Conservation (phyloP, 305 asterid species). For the Salvia sclarea region DNA sequence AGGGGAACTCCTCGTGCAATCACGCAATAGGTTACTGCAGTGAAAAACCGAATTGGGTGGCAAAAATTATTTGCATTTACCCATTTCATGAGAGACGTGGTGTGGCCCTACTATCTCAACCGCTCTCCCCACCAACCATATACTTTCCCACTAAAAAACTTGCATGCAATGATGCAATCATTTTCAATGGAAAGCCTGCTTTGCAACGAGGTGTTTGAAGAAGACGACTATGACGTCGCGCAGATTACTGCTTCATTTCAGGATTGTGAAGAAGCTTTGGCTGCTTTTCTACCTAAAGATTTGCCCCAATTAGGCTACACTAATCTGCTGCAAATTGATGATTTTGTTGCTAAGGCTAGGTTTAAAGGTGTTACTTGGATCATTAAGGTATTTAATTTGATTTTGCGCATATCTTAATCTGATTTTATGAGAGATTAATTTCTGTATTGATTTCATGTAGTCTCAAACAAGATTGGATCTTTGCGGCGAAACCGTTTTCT, state of each 20-base stretch:
- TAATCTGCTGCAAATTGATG: conserved; percentile 27
- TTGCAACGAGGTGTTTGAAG: conserved; percentile 55
- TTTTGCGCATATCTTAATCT: background rate
- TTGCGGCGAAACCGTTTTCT: conserved; percentile 51
- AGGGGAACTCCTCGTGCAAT: conserved; percentile 68
- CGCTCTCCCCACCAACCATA: conserved; percentile 18
- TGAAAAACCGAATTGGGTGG: conserved; percentile 42
- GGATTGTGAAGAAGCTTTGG: conserved; percentile 46
- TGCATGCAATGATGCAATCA: conserved; percentile 32
- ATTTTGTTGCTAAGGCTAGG: conserved; percentile 43
- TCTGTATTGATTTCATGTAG: conserved; percentile 32
- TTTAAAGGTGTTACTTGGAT: conserved; percentile 53
- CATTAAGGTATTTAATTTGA: conserved; percentile 44
- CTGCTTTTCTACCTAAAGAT: conserved; percentile 45
- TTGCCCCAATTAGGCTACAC: conserved; percentile 46
- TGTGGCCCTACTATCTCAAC: conserved; percentile 30
- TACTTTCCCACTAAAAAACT: no score
- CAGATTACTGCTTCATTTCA: background rate
- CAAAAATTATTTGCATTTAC: conserved; percentile 49
- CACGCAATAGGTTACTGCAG: conserved; percentile 74
- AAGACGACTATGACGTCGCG: background rate
- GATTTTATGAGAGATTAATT: no score
- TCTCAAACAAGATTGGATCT: conserved; percentile 53
- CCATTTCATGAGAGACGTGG: conserved; percentile 72
- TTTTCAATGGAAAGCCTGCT: conserved; percentile 55